These are phyloP conservation scores for Kernera saxatilis DNA, from an alignment of 345 rosid genomes.

Conservation along the genomic window DNA sequence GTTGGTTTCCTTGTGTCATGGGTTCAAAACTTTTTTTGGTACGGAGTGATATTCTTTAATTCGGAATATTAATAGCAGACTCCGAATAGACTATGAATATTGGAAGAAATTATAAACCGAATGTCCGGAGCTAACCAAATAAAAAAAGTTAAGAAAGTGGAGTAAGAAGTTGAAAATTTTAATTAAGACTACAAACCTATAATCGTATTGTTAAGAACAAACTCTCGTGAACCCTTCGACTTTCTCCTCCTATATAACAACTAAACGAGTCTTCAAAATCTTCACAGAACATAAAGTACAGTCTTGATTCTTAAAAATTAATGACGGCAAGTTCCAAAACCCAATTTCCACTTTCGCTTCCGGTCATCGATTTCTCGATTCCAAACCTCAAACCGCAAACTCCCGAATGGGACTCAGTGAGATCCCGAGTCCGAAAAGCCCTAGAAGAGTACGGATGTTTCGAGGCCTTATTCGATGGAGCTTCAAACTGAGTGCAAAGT, in stretches of 20 bases:
- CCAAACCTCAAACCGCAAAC: slow-evolving; percentile 29
- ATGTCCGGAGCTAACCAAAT: no score
- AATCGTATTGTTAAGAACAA: no score
- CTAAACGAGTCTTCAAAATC: not conserved
- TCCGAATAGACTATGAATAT: no score
- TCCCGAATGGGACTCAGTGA: slow-evolving; percentile 34
- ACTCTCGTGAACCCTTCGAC: no score
- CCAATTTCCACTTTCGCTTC: slow-evolving; percentile 16
- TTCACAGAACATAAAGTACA: not conserved
- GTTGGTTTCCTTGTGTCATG: no score
- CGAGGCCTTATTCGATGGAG: slow-evolving; percentile 39
- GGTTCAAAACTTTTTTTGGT: no score
- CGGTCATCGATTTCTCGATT: slow-evolving; percentile 38
- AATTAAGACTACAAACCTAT: no score
- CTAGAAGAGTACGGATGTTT: slow-evolving; percentile 55
- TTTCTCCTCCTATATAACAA: not conserved
- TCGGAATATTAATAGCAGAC: no score
- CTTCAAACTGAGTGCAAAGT: slow-evolving; percentile 33
- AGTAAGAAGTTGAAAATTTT: no score
- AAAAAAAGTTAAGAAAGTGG: no score
- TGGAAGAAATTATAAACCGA: no score
- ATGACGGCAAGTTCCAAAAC: not conserved
- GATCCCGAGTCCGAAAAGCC: slow-evolving; percentile 34
- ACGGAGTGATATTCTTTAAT: no score
- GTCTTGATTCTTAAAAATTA: not conserved